Conservation (phyloP, 2,329 filamentous ascomycete genomes). For the Ascochyta rabiei region DNA sequence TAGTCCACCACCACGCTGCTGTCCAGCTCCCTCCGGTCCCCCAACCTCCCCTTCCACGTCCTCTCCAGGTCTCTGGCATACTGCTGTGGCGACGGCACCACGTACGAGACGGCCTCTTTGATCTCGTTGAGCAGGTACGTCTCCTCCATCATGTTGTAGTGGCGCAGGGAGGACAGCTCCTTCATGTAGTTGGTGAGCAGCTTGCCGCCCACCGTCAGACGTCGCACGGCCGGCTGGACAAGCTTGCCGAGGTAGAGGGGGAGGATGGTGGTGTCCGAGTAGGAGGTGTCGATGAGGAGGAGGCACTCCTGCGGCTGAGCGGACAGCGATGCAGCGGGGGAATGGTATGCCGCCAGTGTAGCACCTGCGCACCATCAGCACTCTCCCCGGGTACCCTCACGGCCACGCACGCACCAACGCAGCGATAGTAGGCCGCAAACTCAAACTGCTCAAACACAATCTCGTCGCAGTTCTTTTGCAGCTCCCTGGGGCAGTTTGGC, state of each 20-base stretch:
- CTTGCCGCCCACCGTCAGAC: constrained; percentile 91
- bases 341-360: constrained; percentile 79
- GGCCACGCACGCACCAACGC: constrained; percentile 59
- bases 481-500: constrained; percentile 76
- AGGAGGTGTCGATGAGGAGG: constrained; percentile 89
- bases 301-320: constrained; percentile 74
- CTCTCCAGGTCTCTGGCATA: constrained; percentile 80
- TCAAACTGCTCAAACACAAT: constrained; percentile 98
- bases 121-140: constrained; percentile 93
- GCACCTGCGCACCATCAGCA: constrained; percentile 59
- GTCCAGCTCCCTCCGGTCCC: constrained; percentile 61
- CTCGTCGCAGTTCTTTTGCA: constrained; percentile 92
- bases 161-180: constrained; percentile 83
- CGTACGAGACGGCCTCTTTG: constrained; percentile 87
- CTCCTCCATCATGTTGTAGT: constrained; percentile 96
- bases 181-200: constrained; percentile 92
- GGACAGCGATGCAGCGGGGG: constrained; percentile 50
- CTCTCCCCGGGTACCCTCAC: not conserved
- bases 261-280: constrained; percentile 90
- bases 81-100: constrained; percentile 65
- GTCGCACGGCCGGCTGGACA: constrained; percentile 78
- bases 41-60: constrained; percentile 72
- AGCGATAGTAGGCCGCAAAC: constrained; percentile 84
- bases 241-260: constrained; percentile 82
- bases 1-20: constrained; percentile 80